Evolutionary conservation across 2,329 filamentous ascomycete genomes (phyloP).

Genomic region (Ophiostoma angusticollis): DNA sequence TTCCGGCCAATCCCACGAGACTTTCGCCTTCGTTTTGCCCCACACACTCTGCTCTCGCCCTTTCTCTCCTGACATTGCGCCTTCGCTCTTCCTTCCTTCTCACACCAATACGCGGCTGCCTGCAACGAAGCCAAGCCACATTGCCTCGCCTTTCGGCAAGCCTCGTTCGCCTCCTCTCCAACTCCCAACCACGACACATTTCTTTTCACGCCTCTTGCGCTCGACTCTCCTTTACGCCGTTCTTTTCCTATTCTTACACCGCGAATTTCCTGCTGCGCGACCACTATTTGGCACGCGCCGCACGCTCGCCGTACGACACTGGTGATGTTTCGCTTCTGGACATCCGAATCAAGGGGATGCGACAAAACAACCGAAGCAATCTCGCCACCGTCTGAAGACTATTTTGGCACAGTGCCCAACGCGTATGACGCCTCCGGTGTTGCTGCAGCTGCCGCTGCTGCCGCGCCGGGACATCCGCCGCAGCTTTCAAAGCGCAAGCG

Average conservation of each 20-base stretch:
- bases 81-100: conserved; percentile 1
- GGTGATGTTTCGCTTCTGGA: conserved; percentile 52
- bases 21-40: background rate
- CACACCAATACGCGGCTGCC: conserved; percentile 12
- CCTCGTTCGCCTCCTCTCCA: conserved; percentile 2
- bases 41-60: background rate
- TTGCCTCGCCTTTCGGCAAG: conserved; percentile 3
- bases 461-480: background rate
- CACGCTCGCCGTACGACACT: conserved; percentile 20
- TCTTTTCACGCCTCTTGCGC: conserved; percentile 1
- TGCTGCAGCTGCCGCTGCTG: conserved; percentile 4
- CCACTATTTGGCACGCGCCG: conserved; percentile 5
- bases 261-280: conserved; percentile 1
- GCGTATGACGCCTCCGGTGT: background rate
- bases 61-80: too few species aligned
- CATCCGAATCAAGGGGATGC: conserved; percentile 44
- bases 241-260: background rate
- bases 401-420: conserved; percentile 17
- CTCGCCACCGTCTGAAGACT: conserved; percentile 19
- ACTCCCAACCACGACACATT: background rate
- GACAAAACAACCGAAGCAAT: conserved; percentile 35
- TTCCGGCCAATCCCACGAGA: conserved; percentile 13
- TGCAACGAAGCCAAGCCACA: conserved; percentile 11
- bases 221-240: background rate
- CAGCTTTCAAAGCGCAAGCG: conserved; percentile 14